phyloP scores from a whole-genome alignment of 345 rosid species.

The Toxicodendron radicans region DNA sequence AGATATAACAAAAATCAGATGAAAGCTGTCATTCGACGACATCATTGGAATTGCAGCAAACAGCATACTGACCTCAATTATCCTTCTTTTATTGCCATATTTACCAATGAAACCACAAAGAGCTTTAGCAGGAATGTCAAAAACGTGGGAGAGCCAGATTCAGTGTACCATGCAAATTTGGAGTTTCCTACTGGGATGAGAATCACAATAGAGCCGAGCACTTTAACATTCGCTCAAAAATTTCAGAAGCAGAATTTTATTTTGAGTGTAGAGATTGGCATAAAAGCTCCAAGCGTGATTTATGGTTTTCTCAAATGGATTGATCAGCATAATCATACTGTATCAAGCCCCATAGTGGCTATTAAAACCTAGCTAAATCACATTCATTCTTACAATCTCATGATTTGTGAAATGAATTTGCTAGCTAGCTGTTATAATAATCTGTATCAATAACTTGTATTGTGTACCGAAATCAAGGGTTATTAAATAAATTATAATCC shows the following conservation, averaged over 20 bases:
- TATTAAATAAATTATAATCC: neutral
- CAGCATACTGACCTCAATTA: slow-evolving; percentile 27
- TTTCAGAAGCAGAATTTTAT: slow-evolving; percentile 16
- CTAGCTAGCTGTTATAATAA: neutral
- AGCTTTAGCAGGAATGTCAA: slow-evolving; percentile 29
- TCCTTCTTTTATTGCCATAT: slow-evolving; percentile 35
- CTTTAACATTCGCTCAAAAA: slow-evolving; percentile 18
- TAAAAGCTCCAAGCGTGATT: neutral
- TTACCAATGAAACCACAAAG: slow-evolving; percentile 13
- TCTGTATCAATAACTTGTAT: neutral
- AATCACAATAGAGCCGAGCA: slow-evolving; percentile 19
- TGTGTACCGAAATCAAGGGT: neutral
- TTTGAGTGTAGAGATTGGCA: slow-evolving; percentile 17
- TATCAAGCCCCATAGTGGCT: slow-evolving; percentile 42
- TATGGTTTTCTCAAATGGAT: slow-evolving; percentile 38
- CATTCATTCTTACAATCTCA: neutral
- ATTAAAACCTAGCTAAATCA: slow-evolving; percentile 16
- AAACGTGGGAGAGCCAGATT: slow-evolving; percentile 25
- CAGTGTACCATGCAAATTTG: slow-evolving; percentile 23
- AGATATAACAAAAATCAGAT: slow-evolving; percentile 36
- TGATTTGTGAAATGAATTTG: neutral
- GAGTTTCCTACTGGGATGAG: slow-evolving; percentile 16
- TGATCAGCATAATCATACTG: slow-evolving; percentile 33
- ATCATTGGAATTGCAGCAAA: slow-evolving; percentile 35
- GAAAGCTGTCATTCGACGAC: slow-evolving; percentile 30